Evolutionary conservation across 1,284 basidiomycete species (phyloP), one percentile per base, ranked within the genome.

Genomic region (Anthracocystis setariae): DNA sequence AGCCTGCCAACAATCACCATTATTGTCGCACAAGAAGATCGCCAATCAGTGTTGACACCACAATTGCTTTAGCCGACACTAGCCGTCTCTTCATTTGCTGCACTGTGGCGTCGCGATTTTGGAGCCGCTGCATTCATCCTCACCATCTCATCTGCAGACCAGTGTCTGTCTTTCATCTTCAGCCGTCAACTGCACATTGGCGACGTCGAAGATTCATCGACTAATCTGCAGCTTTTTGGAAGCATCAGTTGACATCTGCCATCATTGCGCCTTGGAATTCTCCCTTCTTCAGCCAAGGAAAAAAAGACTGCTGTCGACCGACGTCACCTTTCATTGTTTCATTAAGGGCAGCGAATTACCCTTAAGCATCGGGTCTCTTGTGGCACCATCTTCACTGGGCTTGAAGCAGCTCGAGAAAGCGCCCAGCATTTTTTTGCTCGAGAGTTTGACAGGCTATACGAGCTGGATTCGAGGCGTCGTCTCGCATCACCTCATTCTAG

Each of bases 401-500:
- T 20, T 20, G 17, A 8, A 8, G 15, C 17, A 39, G 38, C 38
- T 8, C 8, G 15, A 17, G 38, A 15, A 17, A 39, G 4, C 38
- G 18, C 38, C 38, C 8, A n/a, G 38, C 15, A 8, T 39, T 29
- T 12, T 29, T 12, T 29, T 29, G 29, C n/a, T n/a, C n/a, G n/a
- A n/a, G n/a, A 29, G 5, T 29, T 12, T 29, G 29, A 29, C 29
- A 29, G 12, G 29, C 29, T 29, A 5, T 7, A 29, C 29, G 29
- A 12, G 12, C 29, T 12, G 5, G 29, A 29, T 17, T 17, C 38
- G 21, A 15, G 50, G 40, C 37, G 54, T 57, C 42, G 44, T 64
- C 23, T 32, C 49, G 54, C 61, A 33, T 53, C 50, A 53, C 46
- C 49, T 54, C 50, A 60, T 60, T n/a, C n/a, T n/a, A n/a, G n/a